Evolutionary conservation across 495 filamentous ascomycete species (phyloP).

Genomic region (Penicillium daleae): DNA sequence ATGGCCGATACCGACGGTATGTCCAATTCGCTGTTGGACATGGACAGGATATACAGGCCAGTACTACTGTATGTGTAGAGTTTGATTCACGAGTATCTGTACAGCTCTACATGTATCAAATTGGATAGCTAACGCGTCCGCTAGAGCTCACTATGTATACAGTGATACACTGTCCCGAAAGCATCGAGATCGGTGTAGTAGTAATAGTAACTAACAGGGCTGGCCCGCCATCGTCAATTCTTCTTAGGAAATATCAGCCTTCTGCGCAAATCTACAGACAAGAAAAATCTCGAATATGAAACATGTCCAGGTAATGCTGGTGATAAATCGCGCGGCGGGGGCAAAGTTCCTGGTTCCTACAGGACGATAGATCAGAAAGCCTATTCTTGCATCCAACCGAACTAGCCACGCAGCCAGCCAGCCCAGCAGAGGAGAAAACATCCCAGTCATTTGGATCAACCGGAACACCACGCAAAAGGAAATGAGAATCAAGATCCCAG

Average conservation of each 20-base stretch:
- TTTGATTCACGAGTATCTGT: neutral
- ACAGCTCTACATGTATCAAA: neutral
- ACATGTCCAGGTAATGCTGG: conserved; percentile 12
- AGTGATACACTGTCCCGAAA: neutral
- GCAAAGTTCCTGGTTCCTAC: conserved; percentile 14
- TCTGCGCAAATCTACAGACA: neutral
- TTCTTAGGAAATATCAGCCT: conserved; percentile 9
- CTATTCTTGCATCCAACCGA: conserved; percentile 23
- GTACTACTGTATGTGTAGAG: neutral
- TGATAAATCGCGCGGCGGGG: conserved; percentile 32
- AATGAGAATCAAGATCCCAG: neutral
- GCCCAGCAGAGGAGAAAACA: neutral
- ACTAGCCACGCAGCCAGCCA: conserved; percentile 9
- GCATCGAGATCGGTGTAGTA: neutral
- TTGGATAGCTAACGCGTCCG: neutral
- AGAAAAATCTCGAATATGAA: neutral
- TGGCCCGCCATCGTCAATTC: conserved; percentile 2
- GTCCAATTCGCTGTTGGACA: neutral
- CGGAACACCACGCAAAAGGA: neutral
- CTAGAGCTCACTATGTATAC: neutral
- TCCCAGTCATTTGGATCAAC: neutral
- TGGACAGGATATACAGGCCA: neutral
- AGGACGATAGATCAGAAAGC: conserved; percentile 34
- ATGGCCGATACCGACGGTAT: conserved; percentile 1
- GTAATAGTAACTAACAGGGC: conserved; percentile 2